Evolutionary conservation across 2,329 filamentous ascomycete species (phyloP), one percentile per base, ranked within the genome.

Genomic region (Talaromyces albobiverticillius): DNA sequence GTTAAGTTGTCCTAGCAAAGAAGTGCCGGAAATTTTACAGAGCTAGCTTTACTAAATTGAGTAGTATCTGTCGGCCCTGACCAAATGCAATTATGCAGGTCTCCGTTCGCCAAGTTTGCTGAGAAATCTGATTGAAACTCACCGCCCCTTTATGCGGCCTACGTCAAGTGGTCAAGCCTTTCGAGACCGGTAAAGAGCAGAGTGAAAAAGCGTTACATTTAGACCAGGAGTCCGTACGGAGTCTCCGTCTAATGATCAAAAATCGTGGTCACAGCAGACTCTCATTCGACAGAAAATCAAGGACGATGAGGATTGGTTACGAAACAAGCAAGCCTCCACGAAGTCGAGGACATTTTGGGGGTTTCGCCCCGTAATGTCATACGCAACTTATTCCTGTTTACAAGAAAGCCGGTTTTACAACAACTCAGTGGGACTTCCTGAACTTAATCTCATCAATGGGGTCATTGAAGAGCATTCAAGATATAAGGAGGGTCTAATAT

Each of bases 71-170:
- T 29, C 10, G 26, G 26, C 26, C 26, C 26, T 46, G 46, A 18
- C 23, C 41, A 54, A 40, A 40, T 40, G 16, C 16, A 18, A 13
- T 40, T 34, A 52, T 54, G 53, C 53, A 54, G 53, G 53, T 54
- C 53, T 45, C 41, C 53, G 43, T 54, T 38, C 50, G 50, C 50
- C 50, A 10, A 51, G n/a, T 46, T 18, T 38, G 53, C 41, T 29
- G 32, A 51, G 23, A 22, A 34, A 20, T 46, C 26, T 26, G 29
- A 46, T 22, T 54, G 16, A 42, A 11, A 50, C 29, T 50, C 53
- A 54, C 53, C 53, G 53, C 53, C 41, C 40, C 53, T 54, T 54
- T 48, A 43, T 43, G 26, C 26, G 14, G 13, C 48, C 25, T 32
- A 20, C n/a, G 36, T 51, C 48, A 23, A 25, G 26, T 38, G 34